A percentile compares a stretch with the other conserved stretches of the same genome.
These are phyloP conservation scores for Monosporascus ibericus DNA, from an alignment of 2,329 filamentous ascomycete species.

Conservation along the genomic window DNA sequence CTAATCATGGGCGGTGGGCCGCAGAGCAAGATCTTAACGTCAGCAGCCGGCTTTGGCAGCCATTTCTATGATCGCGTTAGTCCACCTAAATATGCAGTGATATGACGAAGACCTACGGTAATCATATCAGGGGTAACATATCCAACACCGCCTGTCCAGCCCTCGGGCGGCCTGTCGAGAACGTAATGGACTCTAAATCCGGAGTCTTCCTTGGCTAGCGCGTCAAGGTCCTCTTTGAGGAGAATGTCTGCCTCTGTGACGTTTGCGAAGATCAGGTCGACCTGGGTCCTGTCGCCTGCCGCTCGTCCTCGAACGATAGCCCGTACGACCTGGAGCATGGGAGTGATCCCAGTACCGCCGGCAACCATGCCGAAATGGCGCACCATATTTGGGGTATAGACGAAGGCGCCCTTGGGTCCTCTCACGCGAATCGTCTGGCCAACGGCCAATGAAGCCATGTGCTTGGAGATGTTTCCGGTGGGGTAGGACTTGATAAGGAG, in stretches of 20 bases:
- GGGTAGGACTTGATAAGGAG: constrained; percentile 97
- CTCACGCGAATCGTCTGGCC: constrained; percentile 85
- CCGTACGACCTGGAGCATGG: constrained; percentile 94
- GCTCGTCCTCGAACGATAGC: constrained; percentile 79
- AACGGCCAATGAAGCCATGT: constrained; percentile 76
- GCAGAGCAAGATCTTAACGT: constrained; percentile 92
- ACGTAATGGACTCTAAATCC: constrained; percentile 90
- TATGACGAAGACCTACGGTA: constrained; percentile 48
- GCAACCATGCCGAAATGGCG: constrained; percentile 97
- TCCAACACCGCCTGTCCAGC: constrained; percentile 87
- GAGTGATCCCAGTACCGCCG: constrained; percentile 94
- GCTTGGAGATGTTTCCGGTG: constrained; percentile 92
- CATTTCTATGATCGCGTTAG: constrained; percentile 52
- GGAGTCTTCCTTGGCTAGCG: constrained; percentile 68
- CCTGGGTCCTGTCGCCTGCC: constrained; percentile 76
- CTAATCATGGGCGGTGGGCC: constrained; percentile 95
- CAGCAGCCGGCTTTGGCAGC: constrained; percentile 73
- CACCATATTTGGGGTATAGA: constrained; percentile 96
- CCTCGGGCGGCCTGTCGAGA: constrained; percentile 88
- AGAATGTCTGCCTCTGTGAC: constrained; percentile 90
- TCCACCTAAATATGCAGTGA: not conserved
- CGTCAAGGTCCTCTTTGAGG: constrained; percentile 84
- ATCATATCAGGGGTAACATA: constrained; percentile 97
- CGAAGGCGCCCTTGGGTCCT: constrained; percentile 95
- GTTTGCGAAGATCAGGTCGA: constrained; percentile 96